These are phyloP conservation scores for Heterobasidion irregulare DNA, from an alignment of 1,284 basidiomycete species.

Conservation along the genomic window DNA sequence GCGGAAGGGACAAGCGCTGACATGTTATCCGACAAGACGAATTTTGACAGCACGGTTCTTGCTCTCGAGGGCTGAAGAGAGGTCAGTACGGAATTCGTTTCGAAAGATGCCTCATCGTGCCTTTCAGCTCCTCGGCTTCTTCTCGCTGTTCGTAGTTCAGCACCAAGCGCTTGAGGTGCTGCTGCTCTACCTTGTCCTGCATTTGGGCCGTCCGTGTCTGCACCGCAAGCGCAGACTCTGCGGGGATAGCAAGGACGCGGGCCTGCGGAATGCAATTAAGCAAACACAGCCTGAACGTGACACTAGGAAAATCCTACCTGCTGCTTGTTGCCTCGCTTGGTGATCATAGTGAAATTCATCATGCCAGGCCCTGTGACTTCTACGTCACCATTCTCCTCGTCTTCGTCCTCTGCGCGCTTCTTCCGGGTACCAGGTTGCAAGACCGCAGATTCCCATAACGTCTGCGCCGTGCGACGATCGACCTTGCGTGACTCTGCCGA, in stretches of 20 bases:
- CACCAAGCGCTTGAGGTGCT: conserved; percentile 91
- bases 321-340: conserved; percentile 91
- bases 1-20: background rate
- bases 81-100: background rate
- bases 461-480: conserved; percentile 75
- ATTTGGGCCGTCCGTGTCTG: conserved; percentile 86
- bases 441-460: conserved; percentile 82
- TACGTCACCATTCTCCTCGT: conserved; percentile 21
- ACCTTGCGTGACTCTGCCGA: conserved; percentile 78
- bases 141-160: conserved; percentile 81
- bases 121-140: conserved; percentile 73
- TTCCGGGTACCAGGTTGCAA: conserved; percentile 55
- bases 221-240: conserved; percentile 79
- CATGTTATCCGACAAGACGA: conserved; percentile 12
- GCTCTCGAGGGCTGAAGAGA: conserved; percentile 49
- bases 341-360: conserved; percentile 93
- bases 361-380: conserved; percentile 31
- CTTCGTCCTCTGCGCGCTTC: conserved; percentile 51
- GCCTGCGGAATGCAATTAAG: conserved; percentile 35
- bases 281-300: conserved; percentile 1
- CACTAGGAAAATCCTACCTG: conserved; percentile 49
- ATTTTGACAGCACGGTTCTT: conserved; percentile 37
- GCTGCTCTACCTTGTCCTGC: conserved; percentile 90
- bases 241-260: conserved; percentile 80
- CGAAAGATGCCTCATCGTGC: conserved; percentile 25